phyloP scores from a whole-genome alignment of 805 yeast species.

The Saccharomycopsis olivae region DNA sequence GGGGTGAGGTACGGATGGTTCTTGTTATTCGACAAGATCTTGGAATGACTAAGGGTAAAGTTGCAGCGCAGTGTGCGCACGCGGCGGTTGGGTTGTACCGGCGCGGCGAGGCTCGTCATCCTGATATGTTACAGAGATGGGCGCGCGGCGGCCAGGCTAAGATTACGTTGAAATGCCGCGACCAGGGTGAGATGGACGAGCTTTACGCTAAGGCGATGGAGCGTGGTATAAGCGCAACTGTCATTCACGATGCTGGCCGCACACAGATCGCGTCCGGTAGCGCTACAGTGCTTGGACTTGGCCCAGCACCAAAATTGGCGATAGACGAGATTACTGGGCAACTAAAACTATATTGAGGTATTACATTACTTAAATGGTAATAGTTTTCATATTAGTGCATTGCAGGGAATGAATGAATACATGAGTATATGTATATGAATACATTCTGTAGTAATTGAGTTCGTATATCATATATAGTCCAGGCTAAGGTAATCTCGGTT shows the following conservation, averaged over 20 bases:
- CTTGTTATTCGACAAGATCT: constrained; percentile 80
- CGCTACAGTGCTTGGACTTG: constrained; percentile 92
- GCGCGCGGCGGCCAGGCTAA: constrained; percentile 82
- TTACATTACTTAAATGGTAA: too few relatives aligned
- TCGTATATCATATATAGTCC: too few relatives aligned
- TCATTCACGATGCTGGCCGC: constrained; percentile 93
- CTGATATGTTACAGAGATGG: constrained; percentile 65
- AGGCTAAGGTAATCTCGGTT: too few relatives aligned
- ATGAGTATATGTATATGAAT: too few relatives aligned
- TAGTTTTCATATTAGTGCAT: too few relatives aligned
- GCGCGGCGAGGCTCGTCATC: constrained; percentile 14
- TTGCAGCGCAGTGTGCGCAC: constrained; percentile 96
- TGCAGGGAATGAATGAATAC: too few relatives aligned
- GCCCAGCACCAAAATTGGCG: too few relatives aligned
- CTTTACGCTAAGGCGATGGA: constrained; percentile 64
- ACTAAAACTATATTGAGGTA: too few relatives aligned
- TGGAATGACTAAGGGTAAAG: constrained; percentile 89
- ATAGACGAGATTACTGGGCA: too few relatives aligned
- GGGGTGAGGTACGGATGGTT: too few relatives aligned
- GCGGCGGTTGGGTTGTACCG: constrained; percentile 91
- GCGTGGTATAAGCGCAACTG: constrained; percentile 64
- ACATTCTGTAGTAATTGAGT: too few relatives aligned
- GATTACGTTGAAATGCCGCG: constrained; percentile 67
- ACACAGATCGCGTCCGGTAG: constrained; percentile 95
- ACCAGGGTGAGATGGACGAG: constrained; percentile 60